A percentile compares a stretch with the other conserved stretches of the same genome.
These are phyloP conservation scores for Exobasidium rhododendri DNA, from an alignment of 1,284 basidiomycete species.

Conservation along the genomic window DNA sequence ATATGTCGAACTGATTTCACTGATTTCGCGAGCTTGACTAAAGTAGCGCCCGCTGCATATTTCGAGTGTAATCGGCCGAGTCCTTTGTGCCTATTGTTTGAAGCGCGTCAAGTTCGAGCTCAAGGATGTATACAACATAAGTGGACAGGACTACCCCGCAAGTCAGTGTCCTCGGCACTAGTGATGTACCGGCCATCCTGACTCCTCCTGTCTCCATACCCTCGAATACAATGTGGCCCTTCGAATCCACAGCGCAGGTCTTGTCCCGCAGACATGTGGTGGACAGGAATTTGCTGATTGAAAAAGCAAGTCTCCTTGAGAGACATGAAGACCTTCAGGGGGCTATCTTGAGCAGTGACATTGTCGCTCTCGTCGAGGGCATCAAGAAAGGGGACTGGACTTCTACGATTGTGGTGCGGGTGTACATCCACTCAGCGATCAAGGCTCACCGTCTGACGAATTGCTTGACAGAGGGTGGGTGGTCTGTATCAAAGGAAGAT, in stretches of 20 bases:
- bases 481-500: background rate
- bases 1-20: no score
- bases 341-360: conserved; percentile 37
- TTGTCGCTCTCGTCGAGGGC: conserved; percentile 30
- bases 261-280: background rate
- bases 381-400: conserved; percentile 62
- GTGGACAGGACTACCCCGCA: no score
- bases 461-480: conserved; percentile 66
- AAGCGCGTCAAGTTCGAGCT: no score
- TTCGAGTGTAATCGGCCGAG: no score
- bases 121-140: no score
- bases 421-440: conserved; percentile 68
- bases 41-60: no score
- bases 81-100: no score
- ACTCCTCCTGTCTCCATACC: background rate
- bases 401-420: conserved; percentile 67
- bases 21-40: no score
- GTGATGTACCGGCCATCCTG: no score
- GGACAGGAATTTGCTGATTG: background rate
- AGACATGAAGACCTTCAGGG: conserved; percentile 58
- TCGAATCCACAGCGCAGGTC: background rate
- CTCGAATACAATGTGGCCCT: background rate
- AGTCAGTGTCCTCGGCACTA: no score
- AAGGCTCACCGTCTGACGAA: conserved; percentile 68
- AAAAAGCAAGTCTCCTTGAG: background rate